Percentiles rank a stretch among this genome's conserved stretches.
Evolutionary conservation across 176 grass and related monocot genomes (phyloP).

Genomic region (Aegilops bicornis): DNA sequence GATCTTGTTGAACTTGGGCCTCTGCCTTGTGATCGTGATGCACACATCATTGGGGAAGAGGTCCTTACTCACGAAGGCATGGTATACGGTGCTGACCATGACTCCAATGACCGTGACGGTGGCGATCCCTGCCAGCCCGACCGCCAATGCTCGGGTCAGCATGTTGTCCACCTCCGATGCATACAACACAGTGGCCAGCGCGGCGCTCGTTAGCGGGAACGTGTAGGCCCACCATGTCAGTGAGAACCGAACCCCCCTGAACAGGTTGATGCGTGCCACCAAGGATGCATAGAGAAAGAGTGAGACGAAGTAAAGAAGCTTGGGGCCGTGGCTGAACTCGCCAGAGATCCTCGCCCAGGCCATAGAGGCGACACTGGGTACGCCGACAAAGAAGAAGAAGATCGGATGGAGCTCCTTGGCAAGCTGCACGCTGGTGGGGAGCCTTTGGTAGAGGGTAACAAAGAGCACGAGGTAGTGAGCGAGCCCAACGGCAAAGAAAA

Average conservation of each 20-base stretch:
- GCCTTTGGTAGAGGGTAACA: background rate
- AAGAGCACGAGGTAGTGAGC: background rate
- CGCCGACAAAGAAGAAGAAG: background rate
- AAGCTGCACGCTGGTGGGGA: background rate
- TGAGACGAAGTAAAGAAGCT: background rate
- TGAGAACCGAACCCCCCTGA: background rate
- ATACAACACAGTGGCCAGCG: background rate
- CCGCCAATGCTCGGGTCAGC: background rate
- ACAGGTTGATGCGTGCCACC: background rate
- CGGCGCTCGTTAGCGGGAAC: background rate
- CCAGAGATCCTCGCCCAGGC: background rate
- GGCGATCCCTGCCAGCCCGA: background rate
- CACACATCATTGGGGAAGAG: background rate
- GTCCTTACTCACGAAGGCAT: background rate
- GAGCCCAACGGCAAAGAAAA: background rate
- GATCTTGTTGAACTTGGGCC: background rate
- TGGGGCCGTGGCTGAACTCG: background rate
- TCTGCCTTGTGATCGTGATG: background rate
- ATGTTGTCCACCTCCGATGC: background rate
- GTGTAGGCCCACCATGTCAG: conserved; percentile 3
- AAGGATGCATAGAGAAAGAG: background rate
- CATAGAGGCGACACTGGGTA: background rate
- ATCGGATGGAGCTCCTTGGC: background rate
- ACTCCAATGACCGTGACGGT: background rate
- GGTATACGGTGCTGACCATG: background rate